Evolutionary conservation across 139 green algal species (phyloP).

Genomic region (Closterium sp.): DNA sequence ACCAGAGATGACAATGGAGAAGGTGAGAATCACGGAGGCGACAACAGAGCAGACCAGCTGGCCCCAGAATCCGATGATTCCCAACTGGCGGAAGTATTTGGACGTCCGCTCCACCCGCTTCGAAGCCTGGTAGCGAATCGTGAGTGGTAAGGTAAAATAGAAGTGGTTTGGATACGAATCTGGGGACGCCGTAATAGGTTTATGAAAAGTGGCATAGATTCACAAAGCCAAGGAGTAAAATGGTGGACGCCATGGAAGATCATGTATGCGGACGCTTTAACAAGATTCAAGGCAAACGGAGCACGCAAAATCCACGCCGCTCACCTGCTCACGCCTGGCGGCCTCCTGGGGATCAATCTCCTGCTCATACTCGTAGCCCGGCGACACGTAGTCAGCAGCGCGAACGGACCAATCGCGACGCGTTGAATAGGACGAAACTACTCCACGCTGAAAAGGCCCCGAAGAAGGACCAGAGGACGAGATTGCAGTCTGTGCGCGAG

Average conservation of each 20-base stretch:
- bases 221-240: neutral
- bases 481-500: neutral
- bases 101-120: neutral
- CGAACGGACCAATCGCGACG: neutral
- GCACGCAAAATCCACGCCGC: neutral
- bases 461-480: neutral
- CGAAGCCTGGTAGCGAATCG: neutral
- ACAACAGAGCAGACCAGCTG: slow-evolving; percentile 88
- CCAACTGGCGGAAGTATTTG: slow-evolving; percentile 38
- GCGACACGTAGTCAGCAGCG: neutral
- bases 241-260: neutral
- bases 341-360: neutral
- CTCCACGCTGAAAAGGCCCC: neutral
- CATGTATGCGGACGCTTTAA: neutral
- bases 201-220: neutral
- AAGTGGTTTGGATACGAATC: neutral
- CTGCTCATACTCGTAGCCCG: neutral
- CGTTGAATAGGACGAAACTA: neutral
- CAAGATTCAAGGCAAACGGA: neutral
- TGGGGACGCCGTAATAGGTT: no score
- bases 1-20: slow-evolving; percentile 66
- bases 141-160: neutral
- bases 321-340: neutral
- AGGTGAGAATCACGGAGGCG: slow-evolving; percentile 88
- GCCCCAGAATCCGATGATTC: slow-evolving; percentile 78